phyloP scores from a whole-genome alignment of 2,329 filamentous ascomycete species.

The Pseudogymnoascus sp. region DNA sequence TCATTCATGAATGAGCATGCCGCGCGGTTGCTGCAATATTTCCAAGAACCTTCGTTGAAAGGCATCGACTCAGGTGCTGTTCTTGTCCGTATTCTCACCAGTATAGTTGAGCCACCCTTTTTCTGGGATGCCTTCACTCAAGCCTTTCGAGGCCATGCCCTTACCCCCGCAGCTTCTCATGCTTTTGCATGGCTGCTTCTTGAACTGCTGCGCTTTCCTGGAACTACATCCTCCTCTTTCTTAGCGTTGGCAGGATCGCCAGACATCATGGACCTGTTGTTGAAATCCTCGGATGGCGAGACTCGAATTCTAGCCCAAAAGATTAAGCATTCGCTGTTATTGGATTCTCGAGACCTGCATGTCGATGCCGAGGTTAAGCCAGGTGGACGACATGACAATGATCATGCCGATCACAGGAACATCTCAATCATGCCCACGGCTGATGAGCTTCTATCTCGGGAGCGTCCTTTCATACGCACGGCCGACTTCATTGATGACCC shows the following conservation, averaged over 20 bases:
- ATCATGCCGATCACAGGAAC: conserved; percentile 52
- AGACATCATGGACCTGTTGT: conserved; percentile 19
- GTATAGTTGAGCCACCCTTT: conserved; percentile 42
- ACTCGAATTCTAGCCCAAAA: conserved; percentile 34
- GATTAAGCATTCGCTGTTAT: conserved; percentile 33
- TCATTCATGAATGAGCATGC: conserved; percentile 38
- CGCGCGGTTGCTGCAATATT: conserved; percentile 29
- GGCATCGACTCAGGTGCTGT: conserved; percentile 24
- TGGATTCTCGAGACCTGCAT: conserved; percentile 20
- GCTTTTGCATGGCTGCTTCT: conserved; percentile 37
- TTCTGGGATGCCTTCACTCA: conserved; percentile 37
- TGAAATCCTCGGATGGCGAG: conserved; percentile 18
- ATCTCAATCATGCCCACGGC: conserved; percentile 59
- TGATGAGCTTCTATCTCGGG: conserved; percentile 52
- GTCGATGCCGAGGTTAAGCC: conserved; percentile 28
- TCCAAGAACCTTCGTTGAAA: conserved; percentile 24
- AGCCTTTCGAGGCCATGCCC: conserved; percentile 22
- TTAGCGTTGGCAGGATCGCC: conserved; percentile 25
- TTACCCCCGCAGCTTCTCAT: conserved; percentile 26
- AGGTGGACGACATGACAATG: conserved; percentile 69
- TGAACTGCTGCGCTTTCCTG: conserved; percentile 36
- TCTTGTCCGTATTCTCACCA: conserved; percentile 38
- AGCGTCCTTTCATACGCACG: conserved; percentile 47
- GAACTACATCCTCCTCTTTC: conserved; percentile 20
- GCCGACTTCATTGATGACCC: conserved; percentile 42